A percentile compares a stretch with the other conserved stretches of the same genome.
Conservation (phyloP, 75 land plant species). For the Pinus albicaulis region DNA sequence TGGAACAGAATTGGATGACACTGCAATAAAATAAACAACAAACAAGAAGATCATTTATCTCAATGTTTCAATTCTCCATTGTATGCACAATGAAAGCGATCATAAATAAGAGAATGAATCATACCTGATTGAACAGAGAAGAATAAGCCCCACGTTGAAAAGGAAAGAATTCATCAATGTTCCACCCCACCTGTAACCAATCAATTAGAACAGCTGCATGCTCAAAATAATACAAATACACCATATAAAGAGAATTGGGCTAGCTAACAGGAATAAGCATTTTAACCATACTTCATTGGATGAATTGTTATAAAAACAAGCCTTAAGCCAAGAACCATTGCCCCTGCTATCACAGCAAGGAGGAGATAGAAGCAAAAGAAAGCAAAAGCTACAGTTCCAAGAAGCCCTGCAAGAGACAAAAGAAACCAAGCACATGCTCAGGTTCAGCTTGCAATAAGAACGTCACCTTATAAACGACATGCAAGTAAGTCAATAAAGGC, state of each 20-base stretch:
- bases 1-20: constrained; percentile 93
- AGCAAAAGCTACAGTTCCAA: constrained; percentile 97
- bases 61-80: neutral
- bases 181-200: constrained; percentile 83
- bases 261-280: neutral
- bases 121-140: constrained; percentile 86
- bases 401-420: constrained; percentile 60
- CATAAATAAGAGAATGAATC: neutral
- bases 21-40: constrained; percentile 43
- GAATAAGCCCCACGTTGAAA: constrained; percentile 91
- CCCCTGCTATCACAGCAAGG: constrained; percentile 96
- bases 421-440: neutral
- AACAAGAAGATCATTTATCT: neutral
- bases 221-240: neutral
- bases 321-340: constrained; percentile 91
- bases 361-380: constrained; percentile 93
- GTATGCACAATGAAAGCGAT: neutral
- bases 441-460: neutral
- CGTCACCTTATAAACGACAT: neutral
- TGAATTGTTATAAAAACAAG: constrained; percentile 91
- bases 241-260: neutral
- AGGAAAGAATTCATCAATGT: constrained; percentile 98
- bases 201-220: neutral
- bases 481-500: neutral
- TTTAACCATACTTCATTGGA: constrained; percentile 86